Percentiles rank a stretch among this genome's conserved stretches.
Evolutionary conservation across 805 yeast genomes (phyloP).

Genomic region (Wickerhamomyces silvicola): DNA sequence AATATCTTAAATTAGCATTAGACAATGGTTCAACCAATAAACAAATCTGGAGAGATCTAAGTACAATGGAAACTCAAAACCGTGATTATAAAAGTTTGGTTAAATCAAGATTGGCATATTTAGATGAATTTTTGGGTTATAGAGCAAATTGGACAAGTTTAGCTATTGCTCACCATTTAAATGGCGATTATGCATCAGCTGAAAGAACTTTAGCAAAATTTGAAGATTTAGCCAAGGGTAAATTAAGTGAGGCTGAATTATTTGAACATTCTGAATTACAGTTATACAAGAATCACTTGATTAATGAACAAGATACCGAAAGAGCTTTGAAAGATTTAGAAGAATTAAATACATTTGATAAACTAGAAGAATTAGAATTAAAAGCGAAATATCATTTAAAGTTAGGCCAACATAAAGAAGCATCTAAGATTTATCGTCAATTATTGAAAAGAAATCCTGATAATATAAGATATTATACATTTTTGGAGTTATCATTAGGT

Average conservation of each 20-base stretch:
- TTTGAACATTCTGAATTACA: conserved; percentile 78
- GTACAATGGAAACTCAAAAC: conserved; percentile 71
- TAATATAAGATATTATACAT: conserved; percentile 53
- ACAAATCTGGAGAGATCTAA: conserved; percentile 75
- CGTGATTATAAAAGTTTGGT: conserved; percentile 64
- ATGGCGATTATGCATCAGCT: conserved; percentile 60
- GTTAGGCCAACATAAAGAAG: conserved; percentile 52
- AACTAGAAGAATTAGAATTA: conserved; percentile 54
- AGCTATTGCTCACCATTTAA: conserved; percentile 80
- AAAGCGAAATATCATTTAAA: conserved; percentile 58
- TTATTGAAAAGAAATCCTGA: conserved; percentile 85
- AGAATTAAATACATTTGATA: conserved; percentile 49
- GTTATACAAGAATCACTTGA: conserved; percentile 62
- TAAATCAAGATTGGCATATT: conserved; percentile 56
- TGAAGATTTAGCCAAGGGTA: conserved; percentile 67
- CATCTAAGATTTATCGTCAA: conserved; percentile 60
- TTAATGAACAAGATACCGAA: conserved; percentile 45
- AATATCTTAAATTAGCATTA: conserved; percentile 68
- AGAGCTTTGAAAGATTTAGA: conserved; percentile 54
- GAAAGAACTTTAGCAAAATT: conserved; percentile 66
- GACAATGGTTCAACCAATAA: conserved; percentile 74
- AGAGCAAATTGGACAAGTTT: conserved; percentile 88
- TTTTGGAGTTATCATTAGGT: conserved; percentile 61
- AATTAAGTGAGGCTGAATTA: conserved; percentile 56
- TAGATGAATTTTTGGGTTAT: conserved; percentile 72